Evolutionary conservation across 2,329 filamentous ascomycete species (phyloP).

Genomic region (Huntiella bhutanensis): DNA sequence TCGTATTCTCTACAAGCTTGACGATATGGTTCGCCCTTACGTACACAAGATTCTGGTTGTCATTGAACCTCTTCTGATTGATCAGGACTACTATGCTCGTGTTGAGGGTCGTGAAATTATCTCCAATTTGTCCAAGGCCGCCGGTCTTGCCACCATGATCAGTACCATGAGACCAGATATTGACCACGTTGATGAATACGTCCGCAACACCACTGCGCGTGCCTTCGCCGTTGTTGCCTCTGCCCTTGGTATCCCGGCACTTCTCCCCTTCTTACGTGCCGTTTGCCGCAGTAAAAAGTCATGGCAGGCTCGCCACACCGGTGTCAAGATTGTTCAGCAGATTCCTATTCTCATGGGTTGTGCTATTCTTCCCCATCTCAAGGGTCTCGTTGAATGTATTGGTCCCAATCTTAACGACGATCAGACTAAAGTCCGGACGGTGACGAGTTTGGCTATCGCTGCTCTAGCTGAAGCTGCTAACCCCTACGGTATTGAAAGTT

Average conservation of each 20-base stretch:
- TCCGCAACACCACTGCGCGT: constrained; percentile 89
- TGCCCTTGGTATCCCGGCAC: constrained; percentile 82
- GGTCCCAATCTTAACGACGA: constrained; percentile 91
- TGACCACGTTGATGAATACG: constrained; percentile 95
- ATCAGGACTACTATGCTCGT: constrained; percentile 97
- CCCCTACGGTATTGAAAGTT: constrained; percentile 97
- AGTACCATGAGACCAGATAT: constrained; percentile 98
- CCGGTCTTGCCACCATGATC: constrained; percentile 95
- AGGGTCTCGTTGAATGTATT: constrained; percentile 91
- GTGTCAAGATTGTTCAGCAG: constrained; percentile 97
- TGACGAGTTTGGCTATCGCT: constrained; percentile 85
- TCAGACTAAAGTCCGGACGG: constrained; percentile 92
- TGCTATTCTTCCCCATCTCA: constrained; percentile 83
- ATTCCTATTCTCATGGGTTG: constrained; percentile 98
- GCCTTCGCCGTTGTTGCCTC: constrained; percentile 96
- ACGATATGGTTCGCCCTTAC: constrained; percentile 86
- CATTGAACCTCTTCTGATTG: constrained; percentile 96
- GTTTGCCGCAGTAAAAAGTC: constrained; percentile 98
- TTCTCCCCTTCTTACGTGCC: constrained; percentile 84
- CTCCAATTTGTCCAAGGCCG: constrained; percentile 90
- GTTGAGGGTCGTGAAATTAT: constrained; percentile 98
- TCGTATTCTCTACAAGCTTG: constrained; percentile 92
- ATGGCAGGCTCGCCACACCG: constrained; percentile 93
- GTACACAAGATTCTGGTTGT: constrained; percentile 98
- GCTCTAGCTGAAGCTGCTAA: constrained; percentile 91